phyloP scores from a whole-genome alignment of 345 rosid genomes.

The Lumnitzera racemosa region DNA sequence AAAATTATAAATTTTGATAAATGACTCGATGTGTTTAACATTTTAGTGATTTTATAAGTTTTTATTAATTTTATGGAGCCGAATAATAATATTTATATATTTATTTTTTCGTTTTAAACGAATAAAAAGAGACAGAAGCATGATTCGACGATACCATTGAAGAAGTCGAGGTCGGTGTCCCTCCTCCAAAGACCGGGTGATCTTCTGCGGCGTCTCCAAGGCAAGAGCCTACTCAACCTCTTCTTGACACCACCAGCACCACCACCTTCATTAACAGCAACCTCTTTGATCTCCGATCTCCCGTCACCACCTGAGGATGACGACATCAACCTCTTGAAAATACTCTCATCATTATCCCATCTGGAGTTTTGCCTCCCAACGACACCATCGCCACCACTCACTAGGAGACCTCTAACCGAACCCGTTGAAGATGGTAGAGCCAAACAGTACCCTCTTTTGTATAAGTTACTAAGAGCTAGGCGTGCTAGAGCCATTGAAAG shows the following conservation, averaged over 20 bases:
- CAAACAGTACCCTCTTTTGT: constrained; percentile 15
- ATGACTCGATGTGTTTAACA: too few species aligned
- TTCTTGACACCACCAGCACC: constrained; percentile 24
- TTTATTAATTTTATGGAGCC: too few species aligned
- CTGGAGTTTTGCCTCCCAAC: constrained; percentile 1
- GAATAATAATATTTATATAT: too few species aligned
- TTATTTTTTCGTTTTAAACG: too few species aligned
- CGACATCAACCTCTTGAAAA: constrained; percentile 33
- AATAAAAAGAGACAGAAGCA: not conserved
- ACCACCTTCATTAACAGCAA: constrained; percentile 19
- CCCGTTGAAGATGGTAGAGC: not conserved
- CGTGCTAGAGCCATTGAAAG: constrained; percentile 56
- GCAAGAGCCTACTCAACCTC: constrained; percentile 20
- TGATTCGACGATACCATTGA: constrained; percentile 27
- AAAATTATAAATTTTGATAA: too few species aligned
- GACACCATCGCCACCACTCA: constrained; percentile 9
- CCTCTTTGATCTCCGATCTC: constrained; percentile 31
- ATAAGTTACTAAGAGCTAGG: constrained; percentile 46
- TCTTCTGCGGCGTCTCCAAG: constrained; percentile 40
- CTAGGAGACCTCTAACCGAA: not conserved
- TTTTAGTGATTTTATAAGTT: too few species aligned
- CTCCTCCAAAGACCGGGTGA: constrained; percentile 41
- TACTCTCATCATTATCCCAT: constrained; percentile 7
- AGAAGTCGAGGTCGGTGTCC: constrained; percentile 29
- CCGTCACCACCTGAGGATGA: constrained; percentile 6